These are phyloP conservation scores for Geotrichum carabidarum DNA, from an alignment of 1,139 yeast species.

Conservation along the genomic window DNA sequence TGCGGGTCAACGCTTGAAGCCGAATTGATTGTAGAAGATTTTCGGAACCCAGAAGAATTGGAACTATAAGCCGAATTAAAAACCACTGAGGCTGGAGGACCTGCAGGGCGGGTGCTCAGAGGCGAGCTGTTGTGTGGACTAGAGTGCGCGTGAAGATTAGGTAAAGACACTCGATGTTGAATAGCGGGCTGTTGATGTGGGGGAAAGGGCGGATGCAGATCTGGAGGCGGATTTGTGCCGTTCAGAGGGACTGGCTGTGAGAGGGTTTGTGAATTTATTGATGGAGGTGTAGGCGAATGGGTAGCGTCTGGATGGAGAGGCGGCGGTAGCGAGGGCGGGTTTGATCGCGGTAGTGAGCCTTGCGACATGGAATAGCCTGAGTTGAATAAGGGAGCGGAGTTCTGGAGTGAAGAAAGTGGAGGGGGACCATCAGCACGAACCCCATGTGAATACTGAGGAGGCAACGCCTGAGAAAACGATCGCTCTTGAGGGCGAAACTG, in stretches of 20 bases:
- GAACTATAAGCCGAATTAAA: conserved; percentile 33
- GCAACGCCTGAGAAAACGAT: not conserved
- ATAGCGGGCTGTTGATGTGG: conserved; percentile 3
- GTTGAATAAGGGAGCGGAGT: not conserved
- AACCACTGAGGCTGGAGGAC: conserved; percentile 22
- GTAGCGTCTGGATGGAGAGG: not conserved
- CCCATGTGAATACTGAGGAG: not conserved
- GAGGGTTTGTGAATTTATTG: conserved; percentile 6
- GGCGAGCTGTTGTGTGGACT: conserved; percentile 6
- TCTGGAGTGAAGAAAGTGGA: conserved; percentile 1
- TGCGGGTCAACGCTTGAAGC: conserved; percentile 29
- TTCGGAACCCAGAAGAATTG: conserved; percentile 33
- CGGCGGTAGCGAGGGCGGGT: conserved; percentile 1
- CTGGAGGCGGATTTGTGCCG: conserved; percentile 6
- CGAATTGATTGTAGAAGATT: conserved; percentile 26
- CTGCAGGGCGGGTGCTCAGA: conserved; percentile 18
- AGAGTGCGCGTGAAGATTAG: conserved; percentile 48
- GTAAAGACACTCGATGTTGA: conserved; percentile 11
- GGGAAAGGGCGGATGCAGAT: conserved; percentile 4
- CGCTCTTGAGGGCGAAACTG: not conserved
- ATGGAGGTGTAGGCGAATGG: not conserved
- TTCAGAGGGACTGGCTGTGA: conserved; percentile 14
- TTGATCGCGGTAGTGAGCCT: not conserved
- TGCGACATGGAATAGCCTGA: conserved; percentile 2
- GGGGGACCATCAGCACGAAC: conserved; percentile 14